Percentiles rank a stretch among this genome's conserved stretches.
These are phyloP conservation scores for Moelleriella libera DNA, from an alignment of 2,329 filamentous ascomycete species.

Conservation along the genomic window DNA sequence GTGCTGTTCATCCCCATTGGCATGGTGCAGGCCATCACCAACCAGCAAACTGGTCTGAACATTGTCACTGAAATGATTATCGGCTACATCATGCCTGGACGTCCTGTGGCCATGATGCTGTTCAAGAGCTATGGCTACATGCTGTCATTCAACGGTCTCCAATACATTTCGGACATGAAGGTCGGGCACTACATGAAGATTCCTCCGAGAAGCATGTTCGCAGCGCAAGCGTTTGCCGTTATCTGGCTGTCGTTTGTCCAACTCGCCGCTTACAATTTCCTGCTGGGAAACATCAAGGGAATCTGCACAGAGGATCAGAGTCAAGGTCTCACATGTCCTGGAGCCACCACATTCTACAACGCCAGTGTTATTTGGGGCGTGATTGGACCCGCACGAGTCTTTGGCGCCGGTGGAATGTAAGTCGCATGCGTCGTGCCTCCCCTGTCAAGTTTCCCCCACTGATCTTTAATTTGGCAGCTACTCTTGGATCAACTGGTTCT, in stretches of 20 bases:
- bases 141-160: constrained; percentile 29
- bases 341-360: constrained; percentile 44
- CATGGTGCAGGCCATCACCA: constrained; percentile 33
- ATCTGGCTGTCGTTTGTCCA: constrained; percentile 24
- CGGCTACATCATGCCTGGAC: constrained; percentile 32
- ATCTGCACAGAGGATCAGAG: constrained; percentile 34
- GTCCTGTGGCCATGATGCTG: constrained; percentile 34
- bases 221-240: constrained; percentile 26
- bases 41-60: constrained; percentile 31
- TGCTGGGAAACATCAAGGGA: constrained; percentile 31
- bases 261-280: constrained; percentile 22
- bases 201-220: constrained; percentile 34
- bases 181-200: constrained; percentile 40
- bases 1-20: constrained; percentile 27
- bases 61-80: constrained; percentile 33
- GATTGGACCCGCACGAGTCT: constrained; percentile 28
- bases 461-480: constrained; percentile 19
- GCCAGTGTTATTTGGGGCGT: constrained; percentile 47
- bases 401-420: constrained; percentile 18
- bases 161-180: constrained; percentile 34
- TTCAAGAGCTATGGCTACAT: constrained; percentile 35
- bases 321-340: constrained; percentile 41
- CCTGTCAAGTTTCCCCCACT: neutral
- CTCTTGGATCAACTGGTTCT: constrained; percentile 37
- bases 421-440: neutral